Evolutionary conservation across 805 yeast species (phyloP).

Genomic region (Cyberlindnera maclurae): DNA sequence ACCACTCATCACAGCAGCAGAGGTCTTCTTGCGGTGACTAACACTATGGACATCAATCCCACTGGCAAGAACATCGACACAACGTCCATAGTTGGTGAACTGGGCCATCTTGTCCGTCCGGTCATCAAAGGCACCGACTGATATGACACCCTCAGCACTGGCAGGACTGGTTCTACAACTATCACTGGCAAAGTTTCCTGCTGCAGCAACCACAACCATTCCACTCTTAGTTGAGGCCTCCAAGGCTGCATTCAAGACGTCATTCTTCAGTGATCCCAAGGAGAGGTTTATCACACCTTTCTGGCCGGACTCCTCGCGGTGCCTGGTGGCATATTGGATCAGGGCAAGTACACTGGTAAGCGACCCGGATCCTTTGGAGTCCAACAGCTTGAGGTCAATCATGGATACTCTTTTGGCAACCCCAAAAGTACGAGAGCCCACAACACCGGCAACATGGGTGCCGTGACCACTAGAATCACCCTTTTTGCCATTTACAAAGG

Average conservation of each 20-base stretch:
- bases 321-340: conserved; percentile 60
- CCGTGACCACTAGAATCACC: conserved; percentile 87
- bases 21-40: conserved; percentile 24
- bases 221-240: conserved; percentile 72
- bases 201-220: conserved; percentile 68
- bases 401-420: conserved; percentile 66
- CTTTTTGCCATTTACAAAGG: conserved; percentile 49
- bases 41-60: conserved; percentile 66
- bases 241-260: conserved; percentile 66
- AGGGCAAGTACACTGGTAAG: conserved; percentile 60
- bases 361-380: conserved; percentile 62
- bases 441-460: conserved; percentile 86
- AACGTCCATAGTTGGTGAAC: conserved; percentile 90
- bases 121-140: conserved; percentile 89
- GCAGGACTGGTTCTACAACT: conserved; percentile 89
- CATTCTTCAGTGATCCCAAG: conserved; percentile 65
- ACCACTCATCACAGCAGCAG: conserved; percentile 43
- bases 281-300: conserved; percentile 73
- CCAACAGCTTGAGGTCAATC: conserved; percentile 71
- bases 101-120: conserved; percentile 58
- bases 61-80: conserved; percentile 81
- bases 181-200: conserved; percentile 73
- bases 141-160: conserved; percentile 59
- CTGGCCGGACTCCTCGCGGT: conserved; percentile 30
- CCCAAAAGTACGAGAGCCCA: conserved; percentile 75